Conservation (phyloP, 23 red algal genomes). For the Gracilaria domingensis region DNA sequence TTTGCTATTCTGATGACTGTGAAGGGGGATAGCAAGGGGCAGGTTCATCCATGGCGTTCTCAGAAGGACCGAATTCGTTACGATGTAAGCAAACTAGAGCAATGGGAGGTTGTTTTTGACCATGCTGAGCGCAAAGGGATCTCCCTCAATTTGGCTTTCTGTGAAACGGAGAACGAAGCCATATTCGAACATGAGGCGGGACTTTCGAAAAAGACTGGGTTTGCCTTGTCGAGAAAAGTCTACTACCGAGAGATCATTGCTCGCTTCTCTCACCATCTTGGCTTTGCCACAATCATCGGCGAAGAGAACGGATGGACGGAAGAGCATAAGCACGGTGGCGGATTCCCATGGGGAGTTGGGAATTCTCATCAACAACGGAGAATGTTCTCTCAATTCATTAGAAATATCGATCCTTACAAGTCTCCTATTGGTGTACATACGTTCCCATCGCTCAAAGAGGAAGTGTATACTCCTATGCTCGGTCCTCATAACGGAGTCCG, state of each 20-base stretch:
- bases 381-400: constrained; percentile 47
- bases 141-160: constrained; percentile 51
- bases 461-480: constrained; percentile 62
- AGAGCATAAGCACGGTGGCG: constrained; percentile 28
- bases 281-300: constrained; percentile 42
- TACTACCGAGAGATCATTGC: constrained; percentile 76
- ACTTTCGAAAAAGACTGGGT: constrained; percentile 27
- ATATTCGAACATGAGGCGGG: constrained; percentile 63
- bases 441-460: constrained; percentile 45
- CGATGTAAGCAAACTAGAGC: constrained; percentile 67
- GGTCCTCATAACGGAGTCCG: constrained; percentile 34
- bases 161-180: constrained; percentile 61
- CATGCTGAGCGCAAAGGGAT: constrained; percentile 59
- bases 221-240: constrained; percentile 39
- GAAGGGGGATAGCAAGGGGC: constrained; percentile 56
- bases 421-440: constrained; percentile 72
- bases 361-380: constrained; percentile 57
- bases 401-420: constrained; percentile 39
- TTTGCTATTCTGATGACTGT: constrained; percentile 54
- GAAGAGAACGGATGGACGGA: constrained; percentile 75
- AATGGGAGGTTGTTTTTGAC: constrained; percentile 67
- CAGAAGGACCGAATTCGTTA: constrained; percentile 21
- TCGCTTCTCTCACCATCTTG: constrained; percentile 70
- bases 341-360: constrained; percentile 48
- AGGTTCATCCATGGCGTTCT: constrained; percentile 57